A percentile compares a stretch with the other conserved stretches of the same genome.
Conservation (phyloP, 495 filamentous ascomycete genomes). For the Xylaria castorea region DNA sequence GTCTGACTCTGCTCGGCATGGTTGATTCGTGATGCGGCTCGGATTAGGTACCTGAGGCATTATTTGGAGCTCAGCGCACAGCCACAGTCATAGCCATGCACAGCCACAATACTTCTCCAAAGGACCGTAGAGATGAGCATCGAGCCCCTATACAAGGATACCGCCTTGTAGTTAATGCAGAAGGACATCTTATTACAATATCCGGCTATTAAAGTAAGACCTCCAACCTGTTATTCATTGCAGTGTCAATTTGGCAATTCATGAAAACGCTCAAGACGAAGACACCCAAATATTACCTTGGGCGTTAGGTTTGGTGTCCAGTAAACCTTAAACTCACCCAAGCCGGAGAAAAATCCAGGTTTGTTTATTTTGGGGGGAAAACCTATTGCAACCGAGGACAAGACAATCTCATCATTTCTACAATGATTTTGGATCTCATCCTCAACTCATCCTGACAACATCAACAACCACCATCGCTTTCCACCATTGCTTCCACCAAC, state of each 20-base stretch:
- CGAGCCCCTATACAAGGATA: background rate
- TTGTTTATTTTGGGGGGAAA: background rate
- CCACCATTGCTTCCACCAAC: background rate
- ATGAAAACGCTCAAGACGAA: background rate
- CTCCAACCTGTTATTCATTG: background rate
- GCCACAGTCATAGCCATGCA: background rate
- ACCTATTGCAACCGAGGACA: background rate
- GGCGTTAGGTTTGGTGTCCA: too few species aligned
- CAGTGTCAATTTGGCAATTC: too few species aligned
- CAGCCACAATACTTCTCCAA: background rate
- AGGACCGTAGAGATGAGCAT: too few species aligned
- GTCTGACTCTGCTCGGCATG: too few species aligned
- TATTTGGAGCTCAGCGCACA: background rate
- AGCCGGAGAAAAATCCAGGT: background rate
- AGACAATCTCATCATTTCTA: background rate
- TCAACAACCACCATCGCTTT: background rate
- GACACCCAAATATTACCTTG: background rate
- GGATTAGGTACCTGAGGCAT: too few species aligned
- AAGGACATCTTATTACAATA: background rate
- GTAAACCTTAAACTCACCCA: background rate
- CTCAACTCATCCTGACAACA: background rate
- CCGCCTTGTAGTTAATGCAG: too few species aligned
- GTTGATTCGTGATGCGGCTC: too few species aligned
- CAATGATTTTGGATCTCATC: slow-evolving; percentile 9
- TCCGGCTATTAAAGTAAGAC: background rate